A percentile compares a stretch with the other conserved stretches of the same genome.
Evolutionary conservation across 1,284 basidiomycete species (phyloP).

Genomic region (Wolfiporia cocos): DNA sequence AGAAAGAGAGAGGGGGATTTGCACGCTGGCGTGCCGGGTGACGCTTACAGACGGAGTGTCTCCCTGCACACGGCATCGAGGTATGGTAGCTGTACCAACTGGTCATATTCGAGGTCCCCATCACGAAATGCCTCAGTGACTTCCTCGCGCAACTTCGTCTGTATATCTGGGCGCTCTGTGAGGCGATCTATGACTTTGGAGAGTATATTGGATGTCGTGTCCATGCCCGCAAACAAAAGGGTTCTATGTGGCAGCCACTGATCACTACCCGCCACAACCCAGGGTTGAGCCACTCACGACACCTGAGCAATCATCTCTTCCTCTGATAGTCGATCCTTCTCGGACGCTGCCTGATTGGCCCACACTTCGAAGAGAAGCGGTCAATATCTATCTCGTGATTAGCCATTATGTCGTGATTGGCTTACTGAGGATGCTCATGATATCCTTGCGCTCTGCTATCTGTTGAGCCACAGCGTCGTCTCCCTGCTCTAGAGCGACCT

Average conservation of each 20-base stretch:
- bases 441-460: slow-evolving; percentile 35
- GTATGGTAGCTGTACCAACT: slow-evolving; percentile 5
- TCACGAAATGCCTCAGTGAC: background rate
- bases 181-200: slow-evolving; percentile 2
- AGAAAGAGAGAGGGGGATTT: too few species aligned
- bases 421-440: slow-evolving; percentile 41
- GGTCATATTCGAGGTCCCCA: slow-evolving; percentile 2
- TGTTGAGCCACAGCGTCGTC: slow-evolving; percentile 28
- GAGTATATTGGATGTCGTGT: slow-evolving; percentile 13
- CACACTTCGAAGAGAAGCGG: slow-evolving; percentile 3
- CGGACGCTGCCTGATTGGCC: slow-evolving; percentile 11
- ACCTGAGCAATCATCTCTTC: slow-evolving; percentile 8
- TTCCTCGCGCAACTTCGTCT: slow-evolving; percentile 5
- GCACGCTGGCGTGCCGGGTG: too few species aligned
- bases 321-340: slow-evolving; percentile 7
- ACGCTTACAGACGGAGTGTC: slow-evolving; percentile 5
- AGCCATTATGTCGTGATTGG: slow-evolving; percentile 14
- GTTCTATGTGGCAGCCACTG: slow-evolving; percentile 12
- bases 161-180: background rate
- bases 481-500: slow-evolving; percentile 28
- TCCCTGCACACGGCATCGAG: slow-evolving; percentile 6
- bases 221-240: too few species aligned
- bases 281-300: too few species aligned
- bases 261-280: slow-evolving; percentile 6
- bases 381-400: background rate